These are phyloP conservation scores for Climacium dendroides DNA, from an alignment of 225 moss, liverwort and hornwort species.

Conservation along the genomic window DNA sequence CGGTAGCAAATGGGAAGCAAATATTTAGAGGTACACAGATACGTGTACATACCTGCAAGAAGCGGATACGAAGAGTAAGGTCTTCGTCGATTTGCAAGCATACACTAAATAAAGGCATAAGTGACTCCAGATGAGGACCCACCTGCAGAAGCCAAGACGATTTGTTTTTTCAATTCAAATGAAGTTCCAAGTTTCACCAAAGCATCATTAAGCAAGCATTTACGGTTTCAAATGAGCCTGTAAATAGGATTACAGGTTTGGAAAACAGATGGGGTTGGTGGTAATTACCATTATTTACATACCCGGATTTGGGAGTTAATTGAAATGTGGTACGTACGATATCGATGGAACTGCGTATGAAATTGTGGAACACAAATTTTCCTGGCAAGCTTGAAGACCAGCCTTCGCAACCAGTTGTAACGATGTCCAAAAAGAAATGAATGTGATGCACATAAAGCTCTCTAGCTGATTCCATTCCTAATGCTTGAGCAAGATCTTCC, in stretches of 20 bases:
- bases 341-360: slow-evolving; percentile 40
- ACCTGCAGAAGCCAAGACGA: slow-evolving; percentile 14
- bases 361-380: slow-evolving; percentile 56
- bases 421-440: slow-evolving; percentile 30
- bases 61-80: slow-evolving; percentile 48
- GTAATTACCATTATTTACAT: neutral
- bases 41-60: slow-evolving; percentile 38
- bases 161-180: neutral
- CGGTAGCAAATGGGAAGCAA: too few relatives aligned
- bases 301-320: neutral
- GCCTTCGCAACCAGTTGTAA: slow-evolving; percentile 25
- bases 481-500: slow-evolving; percentile 17
- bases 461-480: slow-evolving; percentile 31
- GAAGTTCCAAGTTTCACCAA: neutral
- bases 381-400: slow-evolving; percentile 46
- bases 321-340: slow-evolving; percentile 16
- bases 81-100: slow-evolving; percentile 57
- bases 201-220: neutral
- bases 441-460: slow-evolving; percentile 44
- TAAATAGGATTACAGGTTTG: too few relatives aligned
- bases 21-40: neutral
- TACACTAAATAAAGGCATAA: slow-evolving; percentile 28
- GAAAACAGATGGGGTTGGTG: neutral
- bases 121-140: slow-evolving; percentile 39
- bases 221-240: neutral